phyloP scores from a whole-genome alignment of 1,139 yeast species.

The Candida sp. region DNA sequence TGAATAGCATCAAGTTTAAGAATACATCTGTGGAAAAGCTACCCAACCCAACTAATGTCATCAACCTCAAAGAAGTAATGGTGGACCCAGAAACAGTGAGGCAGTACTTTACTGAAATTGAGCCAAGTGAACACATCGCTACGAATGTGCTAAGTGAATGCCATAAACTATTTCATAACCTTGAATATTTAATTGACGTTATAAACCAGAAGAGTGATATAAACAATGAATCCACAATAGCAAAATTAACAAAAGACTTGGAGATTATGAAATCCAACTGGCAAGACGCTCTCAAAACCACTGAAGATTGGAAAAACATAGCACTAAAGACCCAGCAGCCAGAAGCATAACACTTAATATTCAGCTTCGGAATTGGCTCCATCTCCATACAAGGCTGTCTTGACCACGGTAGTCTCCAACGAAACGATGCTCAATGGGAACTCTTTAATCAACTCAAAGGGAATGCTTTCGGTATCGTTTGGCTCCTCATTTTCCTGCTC shows the following conservation, averaged over 20 bases:
- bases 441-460: slow-evolving; percentile 27
- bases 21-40: slow-evolving; percentile 14
- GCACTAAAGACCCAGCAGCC: slow-evolving; percentile 5
- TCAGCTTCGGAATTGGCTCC: not conserved
- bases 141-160: slow-evolving; percentile 38
- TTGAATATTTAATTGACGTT: slow-evolving; percentile 14
- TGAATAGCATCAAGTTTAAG: slow-evolving; percentile 20
- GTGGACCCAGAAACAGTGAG: slow-evolving; percentile 22
- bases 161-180: slow-evolving; percentile 32
- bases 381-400: slow-evolving; percentile 8
- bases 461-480: slow-evolving; percentile 8
- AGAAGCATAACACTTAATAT: not conserved
- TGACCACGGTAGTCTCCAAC: slow-evolving; percentile 34
- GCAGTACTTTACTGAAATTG: slow-evolving; percentile 34
- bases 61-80: slow-evolving; percentile 28
- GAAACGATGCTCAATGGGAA: slow-evolving; percentile 36
- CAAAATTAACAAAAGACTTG: slow-evolving; percentile 39
- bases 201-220: slow-evolving; percentile 7
- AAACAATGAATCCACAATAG: slow-evolving; percentile 18
- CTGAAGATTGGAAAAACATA: slow-evolving; percentile 50
- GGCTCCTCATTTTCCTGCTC: slow-evolving; percentile 5
- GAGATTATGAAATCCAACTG: slow-evolving; percentile 42
- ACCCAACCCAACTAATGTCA: slow-evolving; percentile 39
- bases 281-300: slow-evolving; percentile 48
- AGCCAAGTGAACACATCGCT: slow-evolving; percentile 40